Evolutionary conservation across 164 flowering plant species (phyloP).

Genomic region (Kingdonia uniflora): DNA sequence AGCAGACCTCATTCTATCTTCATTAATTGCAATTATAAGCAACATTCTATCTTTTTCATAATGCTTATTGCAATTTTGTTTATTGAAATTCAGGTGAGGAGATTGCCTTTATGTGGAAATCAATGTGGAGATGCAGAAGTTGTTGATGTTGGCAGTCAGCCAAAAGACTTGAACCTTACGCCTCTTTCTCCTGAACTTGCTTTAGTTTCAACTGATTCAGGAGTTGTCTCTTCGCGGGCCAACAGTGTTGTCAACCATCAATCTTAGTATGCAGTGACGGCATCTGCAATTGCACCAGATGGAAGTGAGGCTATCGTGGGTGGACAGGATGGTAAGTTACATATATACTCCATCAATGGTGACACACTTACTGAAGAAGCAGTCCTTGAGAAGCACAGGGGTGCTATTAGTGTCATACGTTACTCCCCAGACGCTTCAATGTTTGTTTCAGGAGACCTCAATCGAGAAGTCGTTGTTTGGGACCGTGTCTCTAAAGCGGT

Average conservation of each 20-base stretch:
- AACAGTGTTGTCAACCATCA: constrained; percentile 51
- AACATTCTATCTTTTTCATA: too few species aligned
- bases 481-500: constrained; percentile 76
- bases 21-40: too few species aligned
- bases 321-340: constrained; percentile 90
- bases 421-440: constrained; percentile 89
- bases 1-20: too few species aligned
- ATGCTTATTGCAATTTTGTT: too few species aligned
- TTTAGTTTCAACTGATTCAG: constrained; percentile 67
- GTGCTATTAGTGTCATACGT: constrained; percentile 73
- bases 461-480: constrained; percentile 95
- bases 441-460: constrained; percentile 87
- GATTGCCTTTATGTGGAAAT: constrained; percentile 51
- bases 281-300: constrained; percentile 73
- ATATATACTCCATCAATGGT: constrained; percentile 57
- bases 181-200: constrained; percentile 50
- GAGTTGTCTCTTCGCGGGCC: constrained; percentile 66
- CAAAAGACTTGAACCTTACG: constrained; percentile 74
- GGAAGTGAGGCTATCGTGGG: constrained; percentile 90
- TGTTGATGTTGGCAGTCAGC: constrained; percentile 76
- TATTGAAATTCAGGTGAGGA: constrained; percentile 41
- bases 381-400: constrained; percentile 88
- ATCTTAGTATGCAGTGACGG: constrained; percentile 73
- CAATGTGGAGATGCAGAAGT: constrained; percentile 65
- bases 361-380: constrained; percentile 71